These are phyloP conservation scores for Penicillium sp. DNA, from an alignment of 2,329 filamentous ascomycete species.

Conservation along the genomic window DNA sequence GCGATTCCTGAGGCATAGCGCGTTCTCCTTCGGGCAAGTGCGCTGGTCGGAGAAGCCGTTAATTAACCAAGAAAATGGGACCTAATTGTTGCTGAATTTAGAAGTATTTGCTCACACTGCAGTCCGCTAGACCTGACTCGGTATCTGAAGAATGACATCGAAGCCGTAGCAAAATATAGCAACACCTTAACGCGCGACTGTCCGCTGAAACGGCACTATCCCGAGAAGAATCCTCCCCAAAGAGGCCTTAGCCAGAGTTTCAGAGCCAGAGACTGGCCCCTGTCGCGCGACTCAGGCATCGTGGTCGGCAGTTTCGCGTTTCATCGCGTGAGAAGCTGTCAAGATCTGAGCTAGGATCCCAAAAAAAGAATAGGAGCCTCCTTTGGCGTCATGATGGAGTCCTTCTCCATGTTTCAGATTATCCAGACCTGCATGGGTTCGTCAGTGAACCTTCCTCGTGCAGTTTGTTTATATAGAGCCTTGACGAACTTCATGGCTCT, in stretches of 20 bases:
- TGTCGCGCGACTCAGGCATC: constrained; percentile 21
- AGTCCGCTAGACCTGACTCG: constrained; percentile 18
- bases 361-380: constrained; percentile 24
- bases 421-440: constrained; percentile 24
- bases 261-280: constrained; percentile 13
- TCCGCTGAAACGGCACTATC: constrained; percentile 29
- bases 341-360: constrained; percentile 22
- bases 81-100: constrained; percentile 25
- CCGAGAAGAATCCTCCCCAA: not conserved
- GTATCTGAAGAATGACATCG: constrained; percentile 23
- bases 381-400: constrained; percentile 29
- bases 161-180: constrained; percentile 36
- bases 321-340: constrained; percentile 17
- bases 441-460: constrained; percentile 13
- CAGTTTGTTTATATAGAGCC: constrained; percentile 22
- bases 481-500: constrained; percentile 13
- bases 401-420: constrained; percentile 37
- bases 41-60: constrained; percentile 11
- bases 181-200: constrained; percentile 38
- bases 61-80: constrained; percentile 20
- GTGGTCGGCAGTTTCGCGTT: constrained; percentile 24
- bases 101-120: constrained; percentile 21
- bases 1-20: constrained; percentile 17
- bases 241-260: constrained; percentile 17
- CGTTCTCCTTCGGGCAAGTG: not conserved